Percentiles rank a stretch among this genome's conserved stretches.
phyloP scores from a whole-genome alignment of 176 grass and related monocot genomes.

The Musa schizocarpa region DNA sequence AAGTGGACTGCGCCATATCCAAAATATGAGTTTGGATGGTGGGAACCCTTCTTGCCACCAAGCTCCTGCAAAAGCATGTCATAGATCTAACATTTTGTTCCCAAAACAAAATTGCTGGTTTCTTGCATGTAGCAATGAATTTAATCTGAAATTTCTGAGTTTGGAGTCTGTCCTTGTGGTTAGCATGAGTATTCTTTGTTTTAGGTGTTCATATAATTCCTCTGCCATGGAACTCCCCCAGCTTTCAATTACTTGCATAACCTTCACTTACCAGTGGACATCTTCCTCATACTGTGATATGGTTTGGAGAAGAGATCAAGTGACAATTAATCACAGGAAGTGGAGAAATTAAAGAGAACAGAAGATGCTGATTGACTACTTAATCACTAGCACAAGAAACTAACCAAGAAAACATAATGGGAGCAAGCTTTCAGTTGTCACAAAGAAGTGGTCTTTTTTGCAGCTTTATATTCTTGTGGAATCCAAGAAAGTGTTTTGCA shows the following conservation, averaged over 20 bases:
- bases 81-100: slow-evolving; percentile 21
- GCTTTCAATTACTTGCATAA: neutral
- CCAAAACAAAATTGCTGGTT: neutral
- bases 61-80: slow-evolving; percentile 36
- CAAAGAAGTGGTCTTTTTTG: no score
- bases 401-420: no score
- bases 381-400: no score
- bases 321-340: neutral
- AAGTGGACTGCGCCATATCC: slow-evolving; percentile 86
- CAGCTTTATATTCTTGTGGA: no score
- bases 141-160: slow-evolving; percentile 6
- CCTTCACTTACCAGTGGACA: neutral
- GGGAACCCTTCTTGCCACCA: slow-evolving; percentile 77
- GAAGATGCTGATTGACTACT: neutral
- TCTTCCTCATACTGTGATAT: no score
- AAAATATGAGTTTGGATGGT: slow-evolving; percentile 93
- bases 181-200: neutral
- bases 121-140: slow-evolving; percentile 12
- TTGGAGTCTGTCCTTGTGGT: neutral
- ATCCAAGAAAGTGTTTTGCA: no score
- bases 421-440: neutral
- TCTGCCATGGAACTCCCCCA: neutral
- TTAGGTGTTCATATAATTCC: neutral
- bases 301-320: no score
- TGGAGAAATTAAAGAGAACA: neutral